phyloP scores from a whole-genome alignment of 148 eudicot genomes.

The Diospyros lotus region DNA sequence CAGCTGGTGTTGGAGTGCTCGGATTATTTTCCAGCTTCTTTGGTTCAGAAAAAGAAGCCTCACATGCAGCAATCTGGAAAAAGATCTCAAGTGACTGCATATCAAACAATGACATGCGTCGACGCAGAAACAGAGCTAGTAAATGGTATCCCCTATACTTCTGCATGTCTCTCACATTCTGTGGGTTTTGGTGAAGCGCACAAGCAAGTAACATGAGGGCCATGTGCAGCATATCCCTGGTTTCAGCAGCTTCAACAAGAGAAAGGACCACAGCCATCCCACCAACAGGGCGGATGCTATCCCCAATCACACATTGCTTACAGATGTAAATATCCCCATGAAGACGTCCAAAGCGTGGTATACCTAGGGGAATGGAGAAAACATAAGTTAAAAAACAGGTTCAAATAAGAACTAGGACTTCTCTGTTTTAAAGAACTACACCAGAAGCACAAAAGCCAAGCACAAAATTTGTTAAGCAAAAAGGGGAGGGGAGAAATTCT shows the following conservation, averaged over 20 bases:
- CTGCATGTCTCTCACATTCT: slow-evolving; percentile 90
- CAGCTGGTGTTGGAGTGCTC: slow-evolving; percentile 39
- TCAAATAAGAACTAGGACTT: slow-evolving; percentile 1
- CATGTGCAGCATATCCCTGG: slow-evolving; percentile 96
- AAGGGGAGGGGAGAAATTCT: background rate
- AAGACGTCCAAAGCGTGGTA: slow-evolving; percentile 98
- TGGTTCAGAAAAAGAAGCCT: slow-evolving; percentile 92
- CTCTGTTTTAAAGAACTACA: background rate
- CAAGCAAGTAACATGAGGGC: slow-evolving; percentile 85
- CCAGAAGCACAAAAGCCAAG: slow-evolving; percentile 10
- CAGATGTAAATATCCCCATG: slow-evolving; percentile 84
- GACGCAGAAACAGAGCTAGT: slow-evolving; percentile 78
- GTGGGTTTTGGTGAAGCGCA: slow-evolving; percentile 96
- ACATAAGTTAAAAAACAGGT: background rate
- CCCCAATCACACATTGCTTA: slow-evolving; percentile 87
- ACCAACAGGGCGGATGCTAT: slow-evolving; percentile 84
- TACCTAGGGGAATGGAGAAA: slow-evolving; percentile 41
- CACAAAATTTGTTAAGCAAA: background rate
- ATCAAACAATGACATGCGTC: slow-evolving; percentile 90
- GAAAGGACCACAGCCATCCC: slow-evolving; percentile 94
- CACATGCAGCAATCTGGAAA: slow-evolving; percentile 98
- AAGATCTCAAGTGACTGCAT: slow-evolving; percentile 94
- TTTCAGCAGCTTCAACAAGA: slow-evolving; percentile 97
- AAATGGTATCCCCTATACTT: slow-evolving; percentile 89
- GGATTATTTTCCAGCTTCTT: slow-evolving; percentile 48